Evolutionary conservation across 352 stramenopile species (phyloP).

Genomic region (Phytopythium chamaehyphon): DNA sequence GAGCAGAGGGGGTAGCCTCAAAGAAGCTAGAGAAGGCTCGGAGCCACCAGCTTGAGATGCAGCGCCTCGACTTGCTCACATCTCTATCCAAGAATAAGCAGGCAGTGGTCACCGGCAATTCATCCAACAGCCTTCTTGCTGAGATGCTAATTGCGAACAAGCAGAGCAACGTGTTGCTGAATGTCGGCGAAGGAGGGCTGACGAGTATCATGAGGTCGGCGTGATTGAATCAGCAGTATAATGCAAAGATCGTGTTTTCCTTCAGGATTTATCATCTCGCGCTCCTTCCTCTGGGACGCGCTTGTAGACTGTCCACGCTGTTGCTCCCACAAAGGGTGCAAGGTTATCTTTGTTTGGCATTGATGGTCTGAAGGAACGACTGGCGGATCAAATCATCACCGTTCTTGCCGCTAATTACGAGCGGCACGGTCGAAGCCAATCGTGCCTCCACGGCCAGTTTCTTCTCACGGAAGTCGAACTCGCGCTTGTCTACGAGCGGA

Average conservation of each 20-base stretch:
- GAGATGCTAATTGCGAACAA: conserved; percentile 41
- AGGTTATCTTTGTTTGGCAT: too few species aligned
- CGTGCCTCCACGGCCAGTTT: conserved; percentile 56
- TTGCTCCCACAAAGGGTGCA: too few species aligned
- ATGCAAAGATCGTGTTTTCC: background rate
- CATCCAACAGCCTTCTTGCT: conserved; percentile 44
- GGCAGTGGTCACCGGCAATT: conserved; percentile 34
- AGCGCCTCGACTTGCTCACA: conserved; percentile 31
- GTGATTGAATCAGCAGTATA: conserved; percentile 7
- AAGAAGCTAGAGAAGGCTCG: conserved; percentile 40
- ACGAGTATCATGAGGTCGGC: conserved; percentile 21
- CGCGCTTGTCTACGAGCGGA: conserved; percentile 71
- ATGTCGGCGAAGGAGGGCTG: conserved; percentile 19
- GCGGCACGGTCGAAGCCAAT: conserved; percentile 49
- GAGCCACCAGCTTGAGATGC: conserved; percentile 30
- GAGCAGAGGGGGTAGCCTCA: conserved; percentile 28
- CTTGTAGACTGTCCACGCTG: too few species aligned
- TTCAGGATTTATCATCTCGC: background rate
- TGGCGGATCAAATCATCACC: conserved; percentile 77
- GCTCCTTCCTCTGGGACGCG: too few species aligned
- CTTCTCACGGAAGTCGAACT: conserved; percentile 75
- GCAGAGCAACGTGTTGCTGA: conserved; percentile 40
- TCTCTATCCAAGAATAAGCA: conserved; percentile 38
- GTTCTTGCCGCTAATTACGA: conserved; percentile 84
- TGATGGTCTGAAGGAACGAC: conserved; percentile 50